Evolutionary conservation across 441 rosid species (phyloP).

Genomic region (Breynia disticha): DNA sequence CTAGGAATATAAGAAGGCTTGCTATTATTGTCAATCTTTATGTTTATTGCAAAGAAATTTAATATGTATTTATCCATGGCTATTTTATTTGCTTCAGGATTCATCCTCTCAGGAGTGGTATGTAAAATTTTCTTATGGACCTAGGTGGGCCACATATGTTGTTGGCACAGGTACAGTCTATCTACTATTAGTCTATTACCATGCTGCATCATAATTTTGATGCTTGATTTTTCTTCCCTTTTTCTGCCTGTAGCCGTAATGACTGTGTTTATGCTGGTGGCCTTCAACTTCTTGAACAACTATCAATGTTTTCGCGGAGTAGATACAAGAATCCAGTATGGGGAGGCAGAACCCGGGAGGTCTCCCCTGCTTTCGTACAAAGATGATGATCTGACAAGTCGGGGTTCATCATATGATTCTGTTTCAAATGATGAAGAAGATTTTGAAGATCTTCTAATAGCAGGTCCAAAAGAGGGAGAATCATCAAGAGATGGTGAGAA

Average conservation of each 20-base stretch:
- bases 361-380: conserved; percentile 71
- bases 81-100: conserved; percentile 38
- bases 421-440: conserved; percentile 58
- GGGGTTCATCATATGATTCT: conserved; percentile 92
- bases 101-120: conserved; percentile 44
- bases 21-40: not conserved
- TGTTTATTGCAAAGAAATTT: not conserved
- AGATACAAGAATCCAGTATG: conserved; percentile 22
- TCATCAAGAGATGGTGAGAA: conserved; percentile 46
- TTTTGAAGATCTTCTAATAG: conserved; percentile 41
- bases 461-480: conserved; percentile 33
- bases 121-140: conserved; percentile 70
- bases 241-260: conserved; percentile 43
- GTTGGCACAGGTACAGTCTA: conserved; percentile 60
- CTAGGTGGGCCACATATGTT: conserved; percentile 87
- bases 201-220: too few species aligned
- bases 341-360: conserved; percentile 32
- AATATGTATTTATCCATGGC: conserved; percentile 1
- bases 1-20: not conserved
- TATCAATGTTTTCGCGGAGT: conserved; percentile 32
- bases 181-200: conserved; percentile 3
- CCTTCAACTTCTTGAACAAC: conserved; percentile 56
- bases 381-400: conserved; percentile 89
- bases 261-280: conserved; percentile 54
- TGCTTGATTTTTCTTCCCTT: conserved; percentile 6